phyloP scores from a whole-genome alignment of 768 basidiomycete species.

The Lyophyllum decastes region DNA sequence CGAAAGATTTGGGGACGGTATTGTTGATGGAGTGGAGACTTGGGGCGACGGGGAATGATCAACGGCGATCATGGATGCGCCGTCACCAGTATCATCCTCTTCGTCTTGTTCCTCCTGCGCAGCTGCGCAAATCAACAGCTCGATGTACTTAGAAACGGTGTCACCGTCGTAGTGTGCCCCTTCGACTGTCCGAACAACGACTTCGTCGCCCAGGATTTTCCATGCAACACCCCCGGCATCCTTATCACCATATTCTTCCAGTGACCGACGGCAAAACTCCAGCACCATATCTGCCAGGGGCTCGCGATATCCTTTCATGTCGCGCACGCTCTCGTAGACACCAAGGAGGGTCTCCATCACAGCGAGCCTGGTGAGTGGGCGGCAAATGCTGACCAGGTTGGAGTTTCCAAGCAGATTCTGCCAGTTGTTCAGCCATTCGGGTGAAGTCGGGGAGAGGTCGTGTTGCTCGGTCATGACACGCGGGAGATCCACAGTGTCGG shows the following conservation, averaged over 20 bases:
- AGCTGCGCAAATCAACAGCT: slow-evolving; percentile 43
- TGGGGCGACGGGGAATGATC: slow-evolving; percentile 40
- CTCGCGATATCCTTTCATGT: slow-evolving; percentile 66
- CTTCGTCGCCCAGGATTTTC: slow-evolving; percentile 69
- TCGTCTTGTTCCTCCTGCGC: slow-evolving; percentile 33
- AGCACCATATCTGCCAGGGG: slow-evolving; percentile 55
- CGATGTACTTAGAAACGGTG: slow-evolving; percentile 32
- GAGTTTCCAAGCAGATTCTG: slow-evolving; percentile 51
- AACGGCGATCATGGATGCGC: slow-evolving; percentile 36
- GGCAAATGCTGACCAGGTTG: slow-evolving; percentile 38
- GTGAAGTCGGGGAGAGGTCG: slow-evolving; percentile 69
- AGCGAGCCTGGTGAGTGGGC: slow-evolving; percentile 55
- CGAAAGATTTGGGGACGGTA: slow-evolving; percentile 55
- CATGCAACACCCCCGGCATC: slow-evolving; percentile 48
- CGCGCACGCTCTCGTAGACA: slow-evolving; percentile 67
- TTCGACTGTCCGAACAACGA: slow-evolving; percentile 57
- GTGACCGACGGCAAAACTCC: slow-evolving; percentile 36
- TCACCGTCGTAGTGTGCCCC: slow-evolving; percentile 25
- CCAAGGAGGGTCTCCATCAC: slow-evolving; percentile 57
- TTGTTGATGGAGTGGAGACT: slow-evolving; percentile 29
- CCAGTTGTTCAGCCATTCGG: slow-evolving; percentile 76
- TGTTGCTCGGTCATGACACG: slow-evolving; percentile 65
- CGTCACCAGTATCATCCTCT: slow-evolving; percentile 46
- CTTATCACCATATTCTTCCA: slow-evolving; percentile 27
- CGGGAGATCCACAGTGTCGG: slow-evolving; percentile 65